Conservation (phyloP, 1,284 basidiomycete genomes). For the Wallemia ichthyophaga region DNA sequence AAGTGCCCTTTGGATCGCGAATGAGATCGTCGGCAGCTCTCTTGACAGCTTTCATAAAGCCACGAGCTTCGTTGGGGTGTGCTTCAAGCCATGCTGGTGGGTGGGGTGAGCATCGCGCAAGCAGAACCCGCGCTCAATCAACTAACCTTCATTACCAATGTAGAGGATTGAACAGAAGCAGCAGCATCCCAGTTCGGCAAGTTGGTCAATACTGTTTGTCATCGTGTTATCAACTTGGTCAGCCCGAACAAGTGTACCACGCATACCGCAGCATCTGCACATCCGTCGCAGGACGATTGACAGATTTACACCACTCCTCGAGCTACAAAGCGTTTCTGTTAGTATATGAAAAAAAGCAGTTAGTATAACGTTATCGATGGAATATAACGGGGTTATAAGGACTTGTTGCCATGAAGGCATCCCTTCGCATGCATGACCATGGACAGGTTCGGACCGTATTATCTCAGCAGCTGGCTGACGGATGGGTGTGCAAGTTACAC, state of each 20-base stretch:
- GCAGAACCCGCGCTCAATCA: too few relatives aligned
- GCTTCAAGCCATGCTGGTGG: constrained; percentile 1
- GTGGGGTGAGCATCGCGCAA: too few relatives aligned
- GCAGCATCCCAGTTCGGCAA: constrained; percentile 16
- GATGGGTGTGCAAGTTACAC: not conserved
- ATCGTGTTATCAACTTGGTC: too few relatives aligned
- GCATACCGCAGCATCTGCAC: constrained; percentile 14
- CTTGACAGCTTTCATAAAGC: constrained; percentile 17
- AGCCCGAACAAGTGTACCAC: not conserved
- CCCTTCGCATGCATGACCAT: constrained; percentile 5
- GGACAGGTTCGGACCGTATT: constrained; percentile 6
- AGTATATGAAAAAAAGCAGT: not conserved
- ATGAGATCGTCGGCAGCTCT: constrained; percentile 14
- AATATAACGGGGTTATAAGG: not conserved
- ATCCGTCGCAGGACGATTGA: constrained; percentile 13
- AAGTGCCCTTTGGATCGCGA: constrained; percentile 12
- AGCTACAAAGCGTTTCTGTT: constrained; percentile 8
- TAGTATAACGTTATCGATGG: not conserved
- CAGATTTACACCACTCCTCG: constrained; percentile 15
- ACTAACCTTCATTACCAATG: constrained; percentile 4
- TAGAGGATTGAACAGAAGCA: constrained; percentile 15
- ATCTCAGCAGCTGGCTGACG: constrained; percentile 4
- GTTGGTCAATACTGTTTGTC: constrained; percentile 11
- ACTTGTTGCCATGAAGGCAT: constrained; percentile 3
- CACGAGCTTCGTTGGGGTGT: constrained; percentile 13